These are phyloP conservation scores for Xylaria telfairii DNA, from an alignment of 495 filamentous ascomycete genomes.

Conservation along the genomic window DNA sequence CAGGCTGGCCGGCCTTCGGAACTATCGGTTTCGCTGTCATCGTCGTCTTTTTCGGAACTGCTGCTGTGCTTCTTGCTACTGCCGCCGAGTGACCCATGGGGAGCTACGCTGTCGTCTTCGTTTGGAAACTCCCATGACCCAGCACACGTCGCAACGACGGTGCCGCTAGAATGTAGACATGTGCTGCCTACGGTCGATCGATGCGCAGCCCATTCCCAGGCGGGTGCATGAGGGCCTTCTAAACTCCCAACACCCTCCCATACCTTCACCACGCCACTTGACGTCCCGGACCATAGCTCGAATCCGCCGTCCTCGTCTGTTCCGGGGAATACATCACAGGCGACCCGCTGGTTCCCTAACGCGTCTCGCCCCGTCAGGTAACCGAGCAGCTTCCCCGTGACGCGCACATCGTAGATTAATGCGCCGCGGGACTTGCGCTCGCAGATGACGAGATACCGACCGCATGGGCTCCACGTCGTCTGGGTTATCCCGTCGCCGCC, in stretches of 20 bases:
- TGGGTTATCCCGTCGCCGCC: constrained; percentile 77
- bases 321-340: constrained; percentile 68
- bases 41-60: constrained; percentile 22
- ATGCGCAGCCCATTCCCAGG: constrained; percentile 67
- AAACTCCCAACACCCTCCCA: constrained; percentile 69
- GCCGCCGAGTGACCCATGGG: not conserved
- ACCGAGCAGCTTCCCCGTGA: constrained; percentile 69
- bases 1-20: constrained; percentile 23
- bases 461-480: constrained; percentile 81
- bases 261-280: constrained; percentile 75
- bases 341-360: constrained; percentile 76
- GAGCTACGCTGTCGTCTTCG: constrained; percentile 25
- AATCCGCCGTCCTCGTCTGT: constrained; percentile 56
- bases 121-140: constrained; percentile 57
- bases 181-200: constrained; percentile 66
- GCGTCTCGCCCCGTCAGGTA: constrained; percentile 74
- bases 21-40: constrained; percentile 20
- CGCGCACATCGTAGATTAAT: constrained; percentile 83
- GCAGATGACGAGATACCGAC: constrained; percentile 84
- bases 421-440: constrained; percentile 79
- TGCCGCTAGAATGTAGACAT: constrained; percentile 69
- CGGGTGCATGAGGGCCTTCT: constrained; percentile 60
- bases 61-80: not conserved
- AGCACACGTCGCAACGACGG: constrained; percentile 76
- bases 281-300: constrained; percentile 85